Percentiles rank a stretch among this genome's conserved stretches.
Evolutionary conservation across 1,284 basidiomycete species (phyloP).

Genomic region (Cutaneotrichosporon spelunceum): DNA sequence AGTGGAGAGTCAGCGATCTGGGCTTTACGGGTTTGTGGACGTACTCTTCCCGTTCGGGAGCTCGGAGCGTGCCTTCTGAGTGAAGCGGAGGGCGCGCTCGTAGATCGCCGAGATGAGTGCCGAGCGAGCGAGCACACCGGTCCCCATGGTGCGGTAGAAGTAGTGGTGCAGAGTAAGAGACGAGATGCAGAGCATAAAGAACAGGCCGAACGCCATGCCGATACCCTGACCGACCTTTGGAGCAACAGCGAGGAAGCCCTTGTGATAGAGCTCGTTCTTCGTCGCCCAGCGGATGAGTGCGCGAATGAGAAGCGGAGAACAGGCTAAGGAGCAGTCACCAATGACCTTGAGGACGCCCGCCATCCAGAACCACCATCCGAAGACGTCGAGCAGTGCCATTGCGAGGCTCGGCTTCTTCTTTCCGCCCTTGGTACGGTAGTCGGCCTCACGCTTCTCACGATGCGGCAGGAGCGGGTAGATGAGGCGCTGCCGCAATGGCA

Average conservation of each 20-base stretch:
- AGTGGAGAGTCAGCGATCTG: slow-evolving; percentile 51
- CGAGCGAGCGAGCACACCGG: slow-evolving; percentile 76
- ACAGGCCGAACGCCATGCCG: slow-evolving; percentile 68
- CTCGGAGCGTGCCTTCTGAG: slow-evolving; percentile 74
- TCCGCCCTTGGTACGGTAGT: slow-evolving; percentile 56
- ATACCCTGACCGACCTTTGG: slow-evolving; percentile 69
- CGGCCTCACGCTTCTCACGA: slow-evolving; percentile 38
- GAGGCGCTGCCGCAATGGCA: slow-evolving; percentile 35
- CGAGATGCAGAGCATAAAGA: slow-evolving; percentile 65
- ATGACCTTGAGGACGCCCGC: slow-evolving; percentile 72
- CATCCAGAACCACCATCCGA: slow-evolving; percentile 78
- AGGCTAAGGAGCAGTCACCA: slow-evolving; percentile 68
- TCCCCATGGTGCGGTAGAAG: slow-evolving; percentile 57
- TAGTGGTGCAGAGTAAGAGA: slow-evolving; percentile 75
- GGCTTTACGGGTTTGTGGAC: background rate
- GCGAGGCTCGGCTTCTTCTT: slow-evolving; percentile 66
- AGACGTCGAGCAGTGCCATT: slow-evolving; percentile 73
- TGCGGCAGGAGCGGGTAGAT: slow-evolving; percentile 33
- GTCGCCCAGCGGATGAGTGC: slow-evolving; percentile 73
- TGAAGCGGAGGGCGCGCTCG: slow-evolving; percentile 70
- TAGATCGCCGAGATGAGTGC: slow-evolving; percentile 89
- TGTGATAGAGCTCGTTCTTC: slow-evolving; percentile 60
- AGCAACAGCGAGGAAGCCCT: slow-evolving; percentile 39
- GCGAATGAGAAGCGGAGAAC: slow-evolving; percentile 73
- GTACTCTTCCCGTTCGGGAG: slow-evolving; percentile 69